Evolutionary conservation across 2,329 filamentous ascomycete species (phyloP), one percentile per base, ranked within the genome.

Genomic region (Trichoderma sp.): DNA sequence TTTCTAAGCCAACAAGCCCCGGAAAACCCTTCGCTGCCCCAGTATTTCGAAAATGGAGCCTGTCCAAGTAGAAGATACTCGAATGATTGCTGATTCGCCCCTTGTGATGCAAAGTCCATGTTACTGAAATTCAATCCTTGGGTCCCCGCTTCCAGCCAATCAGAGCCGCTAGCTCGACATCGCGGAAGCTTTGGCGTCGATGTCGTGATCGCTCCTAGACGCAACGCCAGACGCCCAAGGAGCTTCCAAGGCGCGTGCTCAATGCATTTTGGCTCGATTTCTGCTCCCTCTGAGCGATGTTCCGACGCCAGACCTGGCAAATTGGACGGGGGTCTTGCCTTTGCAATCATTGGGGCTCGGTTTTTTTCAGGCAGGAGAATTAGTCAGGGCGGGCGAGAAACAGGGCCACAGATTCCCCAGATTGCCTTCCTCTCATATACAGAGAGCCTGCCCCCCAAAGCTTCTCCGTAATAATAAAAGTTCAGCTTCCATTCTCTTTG

Each of bases 151-250:
- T 61, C 58, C 69, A 72, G 63, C 81, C 82, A 84, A 83, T 84
- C 79, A 82, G 71, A 73, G 74, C 72, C 72, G 65, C 71, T 39
- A 28, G 6, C 59, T 36, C 73, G 77, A 75, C 79, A 81, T 84
- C 82, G 82, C 82, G 83, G 84, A 83, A 83, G 84, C 79, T 73
- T 81, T 85, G 85, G 84, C 83, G 83, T 81, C 80, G 84, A 85
- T 85, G 84, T 85, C 84, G 84, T 85, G 84, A 85, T 85, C 81
- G 79, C 76, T 81, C 78, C 78, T 77, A 78, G 77, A 79, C 77
- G 73, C 76, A 77, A 76, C 77, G 71, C 75, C 73, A 71, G 70
- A 76, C 74, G 74, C 36, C 73, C 66, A 74, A 75, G 75, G 75
- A 74, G 77, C 73, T 75, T 78, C 71, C 76, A 76, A 75, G 76